Evolutionary conservation across 2,329 filamentous ascomycete species (phyloP).

Genomic region (Colletotrichum coccodes): DNA sequence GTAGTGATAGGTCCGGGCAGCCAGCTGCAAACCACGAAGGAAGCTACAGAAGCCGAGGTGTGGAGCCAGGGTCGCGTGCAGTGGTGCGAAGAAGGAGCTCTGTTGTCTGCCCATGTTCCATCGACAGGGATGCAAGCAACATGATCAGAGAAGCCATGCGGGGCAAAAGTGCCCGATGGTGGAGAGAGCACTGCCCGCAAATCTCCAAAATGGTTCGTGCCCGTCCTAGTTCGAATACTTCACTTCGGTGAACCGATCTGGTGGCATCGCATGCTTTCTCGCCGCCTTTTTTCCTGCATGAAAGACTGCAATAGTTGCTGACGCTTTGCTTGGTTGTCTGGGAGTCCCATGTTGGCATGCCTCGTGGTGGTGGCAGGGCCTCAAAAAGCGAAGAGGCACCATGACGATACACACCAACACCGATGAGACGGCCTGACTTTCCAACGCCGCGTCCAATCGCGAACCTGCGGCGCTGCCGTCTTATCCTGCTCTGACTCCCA

Average conservation of each 20-base stretch:
- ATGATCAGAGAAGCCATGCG: slow-evolving; percentile 7
- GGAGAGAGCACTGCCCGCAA: slow-evolving; percentile 17
- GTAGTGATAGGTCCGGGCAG: slow-evolving; percentile 16
- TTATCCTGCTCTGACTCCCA: too few species aligned
- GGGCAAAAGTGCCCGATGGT: slow-evolving; percentile 25
- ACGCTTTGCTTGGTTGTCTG: background rate
- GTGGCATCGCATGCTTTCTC: background rate
- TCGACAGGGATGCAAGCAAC: slow-evolving; percentile 16
- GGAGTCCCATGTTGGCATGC: background rate
- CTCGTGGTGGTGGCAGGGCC: slow-evolving; percentile 17
- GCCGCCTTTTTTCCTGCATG: background rate
- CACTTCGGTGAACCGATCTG: background rate
- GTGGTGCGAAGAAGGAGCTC: background rate
- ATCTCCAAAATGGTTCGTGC: slow-evolving; percentile 12
- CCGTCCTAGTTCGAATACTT: background rate
- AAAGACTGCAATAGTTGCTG: background rate
- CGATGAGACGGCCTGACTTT: slow-evolving; percentile 17
- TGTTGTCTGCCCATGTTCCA: background rate
- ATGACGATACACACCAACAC: background rate
- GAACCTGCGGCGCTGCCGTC: background rate
- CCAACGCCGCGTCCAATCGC: slow-evolving; percentile 1
- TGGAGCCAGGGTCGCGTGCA: slow-evolving; percentile 24
- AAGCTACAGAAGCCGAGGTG: slow-evolving; percentile 10
- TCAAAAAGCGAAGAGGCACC: background rate
- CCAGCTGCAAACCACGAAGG: slow-evolving; percentile 3